Conservation (phyloP, 169 alveolate species). For the Blepharisma undulans region DNA sequence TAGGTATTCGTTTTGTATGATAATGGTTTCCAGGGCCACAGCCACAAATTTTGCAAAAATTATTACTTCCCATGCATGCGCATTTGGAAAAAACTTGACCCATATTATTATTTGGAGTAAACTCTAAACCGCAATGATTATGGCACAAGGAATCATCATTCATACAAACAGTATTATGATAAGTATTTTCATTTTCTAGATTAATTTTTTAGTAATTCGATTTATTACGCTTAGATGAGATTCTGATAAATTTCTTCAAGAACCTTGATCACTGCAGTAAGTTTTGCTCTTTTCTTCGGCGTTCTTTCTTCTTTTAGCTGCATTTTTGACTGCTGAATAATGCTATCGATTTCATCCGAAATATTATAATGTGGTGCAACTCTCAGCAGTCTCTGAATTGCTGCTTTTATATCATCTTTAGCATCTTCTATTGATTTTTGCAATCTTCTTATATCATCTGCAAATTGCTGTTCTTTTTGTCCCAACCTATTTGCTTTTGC, state of each 20-base stretch:
- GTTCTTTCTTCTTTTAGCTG: background rate
- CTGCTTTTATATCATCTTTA: background rate
- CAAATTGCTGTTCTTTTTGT: background rate
- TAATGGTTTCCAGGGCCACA: background rate
- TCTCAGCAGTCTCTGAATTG: background rate
- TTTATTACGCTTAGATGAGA: too few species aligned
- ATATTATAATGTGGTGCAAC: background rate
- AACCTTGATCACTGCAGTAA: background rate
- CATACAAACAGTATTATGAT: background rate
- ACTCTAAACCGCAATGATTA: background rate
- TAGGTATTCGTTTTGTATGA: background rate
- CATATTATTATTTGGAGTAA: background rate
- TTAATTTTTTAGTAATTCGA: too few species aligned
- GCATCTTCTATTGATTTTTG: background rate
- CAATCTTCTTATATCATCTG: background rate
- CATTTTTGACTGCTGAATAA: background rate
- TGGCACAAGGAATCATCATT: background rate
- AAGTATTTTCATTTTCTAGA: too few species aligned
- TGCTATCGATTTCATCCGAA: background rate
- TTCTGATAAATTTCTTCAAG: background rate
- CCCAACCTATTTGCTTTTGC: background rate
- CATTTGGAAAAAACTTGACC: background rate
- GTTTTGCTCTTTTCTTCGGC: background rate
- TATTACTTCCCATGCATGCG: background rate
- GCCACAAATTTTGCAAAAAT: background rate